Evolutionary conservation across 371 early-diverging fungal genomes (phyloP).

Genomic region (Syncephalastrum contaminatum): DNA sequence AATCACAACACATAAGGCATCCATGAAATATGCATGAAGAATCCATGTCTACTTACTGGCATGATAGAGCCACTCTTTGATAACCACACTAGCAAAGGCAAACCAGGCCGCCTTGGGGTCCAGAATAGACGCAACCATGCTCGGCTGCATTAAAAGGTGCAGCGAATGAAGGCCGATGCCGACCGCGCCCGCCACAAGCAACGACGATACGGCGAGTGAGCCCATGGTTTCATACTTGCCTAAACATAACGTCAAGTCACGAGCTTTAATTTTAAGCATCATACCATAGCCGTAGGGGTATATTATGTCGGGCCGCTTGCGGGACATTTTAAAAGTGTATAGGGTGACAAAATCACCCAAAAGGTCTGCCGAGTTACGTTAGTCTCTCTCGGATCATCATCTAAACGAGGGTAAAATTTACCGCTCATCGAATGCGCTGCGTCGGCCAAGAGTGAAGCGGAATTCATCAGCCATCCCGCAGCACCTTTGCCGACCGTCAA

Average conservation of each 20-base stretch:
- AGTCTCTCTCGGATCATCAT: neutral
- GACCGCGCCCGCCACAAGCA: conserved; percentile 59
- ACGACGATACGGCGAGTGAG: conserved; percentile 60
- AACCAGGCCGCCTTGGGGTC: conserved; percentile 77
- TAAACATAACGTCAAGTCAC: conserved; percentile 12
- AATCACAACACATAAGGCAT: neutral
- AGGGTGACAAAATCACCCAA: conserved; percentile 69
- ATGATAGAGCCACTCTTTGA: conserved; percentile 67
- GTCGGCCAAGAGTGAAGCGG: conserved; percentile 69
- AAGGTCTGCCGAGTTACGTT: conserved; percentile 42
- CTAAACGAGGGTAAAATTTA: conserved; percentile 11
- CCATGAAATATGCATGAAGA: neutral
- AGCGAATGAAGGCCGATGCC: conserved; percentile 69
- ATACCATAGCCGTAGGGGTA: conserved; percentile 71
- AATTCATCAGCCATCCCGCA: conserved; percentile 69
- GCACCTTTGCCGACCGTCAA: conserved; percentile 63
- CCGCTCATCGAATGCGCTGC: conserved; percentile 69
- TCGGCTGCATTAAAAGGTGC: conserved; percentile 45
- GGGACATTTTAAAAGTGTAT: conserved; percentile 68
- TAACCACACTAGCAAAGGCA: conserved; percentile 60
- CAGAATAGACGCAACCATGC: conserved; percentile 25
- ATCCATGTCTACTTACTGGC: conserved; percentile 38
- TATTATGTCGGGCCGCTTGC: conserved; percentile 56
- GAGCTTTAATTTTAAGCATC: neutral
- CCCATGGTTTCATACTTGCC: conserved; percentile 74